Evolutionary conservation across 805 yeast species (phyloP), one percentile per base, ranked within the genome.

Genomic region (Zygoascus biomembranicola): DNA sequence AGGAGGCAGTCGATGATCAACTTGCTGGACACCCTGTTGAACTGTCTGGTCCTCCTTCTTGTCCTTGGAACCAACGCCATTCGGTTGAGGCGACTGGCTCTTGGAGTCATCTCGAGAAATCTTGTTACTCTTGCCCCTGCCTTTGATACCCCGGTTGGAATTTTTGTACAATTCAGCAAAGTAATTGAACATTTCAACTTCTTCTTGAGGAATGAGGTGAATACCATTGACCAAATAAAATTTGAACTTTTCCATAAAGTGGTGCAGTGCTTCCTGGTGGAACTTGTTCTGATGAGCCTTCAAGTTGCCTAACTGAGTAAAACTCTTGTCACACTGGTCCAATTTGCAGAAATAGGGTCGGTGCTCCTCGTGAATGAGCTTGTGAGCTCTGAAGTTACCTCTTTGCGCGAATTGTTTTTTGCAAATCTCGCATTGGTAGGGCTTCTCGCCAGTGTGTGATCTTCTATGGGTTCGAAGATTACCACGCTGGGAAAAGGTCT

Each of bases 261-360:
- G 73, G 59, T 81, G 81, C 58, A 92, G 73, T 0, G 95, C 83
- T 14, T 79, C 79, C 58, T 82, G 69, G 68, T 90, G 98, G 65
- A 90, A 89, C 61, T 90, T 76, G 69, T 90, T 92, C 66, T 90
- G 98, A 68, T 92, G 98, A 1, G 95, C 87, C 69, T 92, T 90
- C 74, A 90, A 77, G 64, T 90, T 90, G 2, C 97, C 97, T 61
- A 90, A 74, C 71, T 90, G 98, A 1, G 97, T 87, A 63, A 90
- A 90, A 4, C 85, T 77, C 70, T 89, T 90, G 59, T 79, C 82
- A 70, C 97, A 90, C 55, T 77, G 75, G 67, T 89, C 96, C 55
- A 90, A 75, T 61, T 79, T 80, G 70, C 97, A 90, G 53, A 79
- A 78, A 64, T 75, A 87, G 6, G 96, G 97, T 63, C 86, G 83